A percentile compares a stretch with the other conserved stretches of the same genome.
Evolutionary conservation across 2,329 filamentous ascomycete genomes (phyloP).

Genomic region (Colletotrichum filicis): DNA sequence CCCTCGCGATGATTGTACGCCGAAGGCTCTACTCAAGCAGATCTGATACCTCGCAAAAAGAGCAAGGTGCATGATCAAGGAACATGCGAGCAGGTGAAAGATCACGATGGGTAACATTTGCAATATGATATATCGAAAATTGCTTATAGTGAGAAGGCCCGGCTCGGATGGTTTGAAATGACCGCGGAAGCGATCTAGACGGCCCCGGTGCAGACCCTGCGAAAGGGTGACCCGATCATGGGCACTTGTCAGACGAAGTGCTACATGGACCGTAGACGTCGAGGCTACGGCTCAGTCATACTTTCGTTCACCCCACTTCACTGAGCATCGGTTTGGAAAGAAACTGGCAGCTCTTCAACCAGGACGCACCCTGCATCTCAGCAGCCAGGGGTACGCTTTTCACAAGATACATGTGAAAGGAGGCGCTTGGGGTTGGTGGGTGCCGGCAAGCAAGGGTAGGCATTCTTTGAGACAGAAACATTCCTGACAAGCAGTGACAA

Average conservation of each 20-base stretch:
- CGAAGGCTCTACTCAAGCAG: background rate
- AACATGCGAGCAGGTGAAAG: background rate
- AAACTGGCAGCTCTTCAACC: slow-evolving; percentile 17
- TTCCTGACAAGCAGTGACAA: slow-evolving; percentile 25
- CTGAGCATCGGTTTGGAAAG: background rate
- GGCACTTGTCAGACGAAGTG: slow-evolving; percentile 31
- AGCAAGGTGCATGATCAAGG: slow-evolving; percentile 7
- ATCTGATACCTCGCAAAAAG: slow-evolving; percentile 16
- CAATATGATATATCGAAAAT: slow-evolving; percentile 25
- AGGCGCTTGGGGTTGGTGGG: slow-evolving; percentile 14
- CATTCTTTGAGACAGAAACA: slow-evolving; percentile 23
- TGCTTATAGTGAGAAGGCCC: background rate
- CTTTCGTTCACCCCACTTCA: slow-evolving; percentile 6
- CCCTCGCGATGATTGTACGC: slow-evolving; percentile 6
- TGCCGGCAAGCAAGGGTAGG: slow-evolving; percentile 25
- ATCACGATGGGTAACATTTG: slow-evolving; percentile 9
- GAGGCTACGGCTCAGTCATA: slow-evolving; percentile 19
- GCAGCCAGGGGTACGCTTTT: slow-evolving; percentile 1
- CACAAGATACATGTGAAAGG: slow-evolving; percentile 29
- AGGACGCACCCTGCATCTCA: slow-evolving; percentile 19
- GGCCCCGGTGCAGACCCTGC: slow-evolving; percentile 3
- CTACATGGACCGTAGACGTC: slow-evolving; percentile 13
- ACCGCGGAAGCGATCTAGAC: slow-evolving; percentile 33
- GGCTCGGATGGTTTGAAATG: slow-evolving; percentile 18
- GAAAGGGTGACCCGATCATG: background rate